A percentile compares a stretch with the other conserved stretches of the same genome.
These are phyloP conservation scores for Hypholoma sublateritium DNA, from an alignment of 768 basidiomycete species.

Conservation along the genomic window DNA sequence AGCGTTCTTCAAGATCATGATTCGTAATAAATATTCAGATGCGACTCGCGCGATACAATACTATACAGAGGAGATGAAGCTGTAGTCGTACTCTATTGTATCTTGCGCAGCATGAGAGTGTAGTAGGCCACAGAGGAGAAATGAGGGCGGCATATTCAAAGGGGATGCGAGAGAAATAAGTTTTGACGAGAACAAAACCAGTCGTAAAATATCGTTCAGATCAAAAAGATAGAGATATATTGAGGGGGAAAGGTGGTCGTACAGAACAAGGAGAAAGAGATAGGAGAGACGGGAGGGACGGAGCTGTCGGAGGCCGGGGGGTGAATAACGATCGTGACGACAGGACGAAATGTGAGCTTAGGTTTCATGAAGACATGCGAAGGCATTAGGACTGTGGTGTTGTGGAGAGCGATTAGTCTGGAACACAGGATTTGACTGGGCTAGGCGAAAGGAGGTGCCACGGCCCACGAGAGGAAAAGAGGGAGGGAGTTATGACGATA, in stretches of 20 bases:
- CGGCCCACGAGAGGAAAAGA: neutral
- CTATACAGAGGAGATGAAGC: conserved; percentile 30
- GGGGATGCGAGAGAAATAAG: conserved; percentile 4
- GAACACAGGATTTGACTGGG: conserved; percentile 9
- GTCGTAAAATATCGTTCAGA: conserved; percentile 3
- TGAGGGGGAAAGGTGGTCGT: conserved; percentile 17
- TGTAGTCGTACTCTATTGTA: conserved; percentile 23
- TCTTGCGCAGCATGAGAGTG: conserved; percentile 24
- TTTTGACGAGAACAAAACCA: conserved; percentile 9
- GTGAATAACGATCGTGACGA: conserved; percentile 13
- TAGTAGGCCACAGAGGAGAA: conserved; percentile 5
- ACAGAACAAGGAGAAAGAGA: conserved; percentile 12
- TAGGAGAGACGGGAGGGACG: conserved; percentile 10
- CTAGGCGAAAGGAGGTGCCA: neutral
- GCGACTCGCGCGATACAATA: conserved; percentile 35
- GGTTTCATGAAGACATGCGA: conserved; percentile 24
- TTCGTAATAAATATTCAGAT: conserved; percentile 24
- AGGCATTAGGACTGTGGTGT: conserved; percentile 19
- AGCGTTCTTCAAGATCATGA: too few relatives aligned
- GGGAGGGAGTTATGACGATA: conserved; percentile 19
- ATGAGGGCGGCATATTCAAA: conserved; percentile 17
- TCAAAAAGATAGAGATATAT: conserved; percentile 12
- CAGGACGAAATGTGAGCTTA: conserved; percentile 21
- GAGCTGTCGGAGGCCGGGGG: conserved; percentile 13
- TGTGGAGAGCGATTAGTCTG: conserved; percentile 18